Evolutionary conservation across 179 eudicot species (phyloP).

Genomic region (Spergularia azorica): DNA sequence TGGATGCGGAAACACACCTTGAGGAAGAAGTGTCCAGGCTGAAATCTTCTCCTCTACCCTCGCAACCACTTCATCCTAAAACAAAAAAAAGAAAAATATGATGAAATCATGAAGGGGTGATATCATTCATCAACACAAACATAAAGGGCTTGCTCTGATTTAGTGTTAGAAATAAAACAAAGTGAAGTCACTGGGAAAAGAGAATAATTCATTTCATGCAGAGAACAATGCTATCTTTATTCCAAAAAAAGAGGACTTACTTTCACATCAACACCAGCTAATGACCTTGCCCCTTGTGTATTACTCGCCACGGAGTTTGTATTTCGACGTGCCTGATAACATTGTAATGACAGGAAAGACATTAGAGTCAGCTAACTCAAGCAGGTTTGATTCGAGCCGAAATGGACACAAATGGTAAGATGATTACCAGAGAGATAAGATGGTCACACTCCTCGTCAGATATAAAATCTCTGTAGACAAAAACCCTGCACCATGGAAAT

Average conservation of each 20-base stretch:
- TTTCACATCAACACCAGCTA: conserved; percentile 27
- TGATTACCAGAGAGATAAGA: conserved; percentile 66
- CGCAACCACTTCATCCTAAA: conserved; percentile 56
- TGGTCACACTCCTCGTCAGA: conserved; percentile 79
- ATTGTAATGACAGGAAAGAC: neutral
- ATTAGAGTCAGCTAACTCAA: conserved; percentile 11
- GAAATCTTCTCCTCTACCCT: conserved; percentile 71
- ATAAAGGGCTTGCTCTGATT: conserved; percentile 3
- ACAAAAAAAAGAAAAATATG: conserved; percentile 31
- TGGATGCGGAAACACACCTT: conserved; percentile 40
- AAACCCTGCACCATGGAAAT: conserved; percentile 71
- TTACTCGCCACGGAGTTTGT: conserved; percentile 15
- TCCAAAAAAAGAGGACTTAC: conserved; percentile 32
- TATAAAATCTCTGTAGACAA: conserved; percentile 66
- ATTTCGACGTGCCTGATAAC: conserved; percentile 43
- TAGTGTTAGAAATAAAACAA: neutral
- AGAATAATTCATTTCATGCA: neutral
- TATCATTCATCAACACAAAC: conserved; percentile 7
- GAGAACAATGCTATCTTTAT: neutral
- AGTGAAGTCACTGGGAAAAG: neutral
- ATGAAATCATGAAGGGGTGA: neutral
- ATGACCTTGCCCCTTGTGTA: conserved; percentile 23
- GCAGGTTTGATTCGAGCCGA: neutral
- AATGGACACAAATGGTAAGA: conserved; percentile 3
- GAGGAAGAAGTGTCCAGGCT: conserved; percentile 95